Evolutionary conservation across 2,329 filamentous ascomycete genomes (phyloP).

Genomic region (Emergomyces pasteurianus): DNA sequence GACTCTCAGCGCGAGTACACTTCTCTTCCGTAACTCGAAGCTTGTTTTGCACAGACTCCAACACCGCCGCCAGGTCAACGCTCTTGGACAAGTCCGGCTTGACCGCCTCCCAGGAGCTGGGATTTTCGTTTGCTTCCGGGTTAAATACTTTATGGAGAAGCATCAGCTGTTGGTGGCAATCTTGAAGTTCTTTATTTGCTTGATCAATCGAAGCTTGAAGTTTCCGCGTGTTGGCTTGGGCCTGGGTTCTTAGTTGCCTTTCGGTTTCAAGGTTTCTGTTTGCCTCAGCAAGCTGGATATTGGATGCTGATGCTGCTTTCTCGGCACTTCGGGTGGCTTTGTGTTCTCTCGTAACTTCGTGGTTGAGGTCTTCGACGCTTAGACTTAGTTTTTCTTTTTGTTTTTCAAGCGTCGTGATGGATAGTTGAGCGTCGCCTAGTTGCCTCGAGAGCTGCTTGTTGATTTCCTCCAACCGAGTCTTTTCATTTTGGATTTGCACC

Average conservation of each 20-base stretch:
- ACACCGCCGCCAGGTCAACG: conserved; percentile 69
- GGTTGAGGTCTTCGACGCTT: conserved; percentile 80
- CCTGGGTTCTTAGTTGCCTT: conserved; percentile 69
- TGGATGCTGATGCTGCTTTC: conserved; percentile 68
- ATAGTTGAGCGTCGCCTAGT: conserved; percentile 72
- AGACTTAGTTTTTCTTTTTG: conserved; percentile 86
- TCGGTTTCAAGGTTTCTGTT: conserved; percentile 87
- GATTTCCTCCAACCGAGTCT: conserved; percentile 69
- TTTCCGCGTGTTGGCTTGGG: conserved; percentile 72
- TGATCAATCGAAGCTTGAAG: conserved; percentile 69
- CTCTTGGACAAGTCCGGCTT: conserved; percentile 55
- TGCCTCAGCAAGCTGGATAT: conserved; percentile 73
- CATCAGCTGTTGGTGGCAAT: conserved; percentile 68
- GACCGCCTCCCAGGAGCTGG: conserved; percentile 56
- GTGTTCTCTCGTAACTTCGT: conserved; percentile 80
- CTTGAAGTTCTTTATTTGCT: conserved; percentile 67
- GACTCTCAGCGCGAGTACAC: conserved; percentile 67
- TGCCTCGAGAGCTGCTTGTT: conserved; percentile 71
- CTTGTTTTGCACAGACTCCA: conserved; percentile 81
- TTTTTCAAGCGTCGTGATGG: conserved; percentile 76
- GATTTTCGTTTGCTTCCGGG: conserved; percentile 54
- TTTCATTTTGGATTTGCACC: conserved; percentile 66
- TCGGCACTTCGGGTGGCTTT: conserved; percentile 84
- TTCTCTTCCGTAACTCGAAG: conserved; percentile 73
- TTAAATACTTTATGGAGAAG: conserved; percentile 79